Evolutionary conservation across 352 stramenopile species (phyloP).

Genomic region (Globisporangium spiculum): DNA sequence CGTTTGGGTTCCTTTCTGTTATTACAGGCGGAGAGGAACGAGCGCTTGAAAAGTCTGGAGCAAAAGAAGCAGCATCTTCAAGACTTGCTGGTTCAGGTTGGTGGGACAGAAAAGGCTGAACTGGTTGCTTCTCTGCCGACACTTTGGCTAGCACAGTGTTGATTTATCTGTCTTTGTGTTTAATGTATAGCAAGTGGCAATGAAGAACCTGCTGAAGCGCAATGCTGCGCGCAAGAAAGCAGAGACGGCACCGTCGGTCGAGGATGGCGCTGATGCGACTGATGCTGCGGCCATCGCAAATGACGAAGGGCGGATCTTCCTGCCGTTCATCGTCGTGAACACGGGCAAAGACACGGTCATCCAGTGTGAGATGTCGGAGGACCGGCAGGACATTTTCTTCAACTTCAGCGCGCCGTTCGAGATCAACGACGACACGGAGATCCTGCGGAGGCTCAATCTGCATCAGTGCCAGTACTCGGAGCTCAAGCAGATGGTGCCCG

Average conservation of each 20-base stretch:
- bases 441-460: conserved; percentile 93
- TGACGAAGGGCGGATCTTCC: conserved; percentile 86
- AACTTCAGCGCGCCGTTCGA: conserved; percentile 97
- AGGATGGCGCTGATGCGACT: neutral
- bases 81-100: conserved; percentile 89
- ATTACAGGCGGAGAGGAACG: conserved; percentile 61
- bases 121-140: neutral
- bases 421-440: conserved; percentile 97
- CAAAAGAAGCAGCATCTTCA: conserved; percentile 90
- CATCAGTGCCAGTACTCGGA: conserved; percentile 73
- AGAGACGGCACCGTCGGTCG: conserved; percentile 30
- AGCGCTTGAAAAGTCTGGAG: conserved; percentile 77
- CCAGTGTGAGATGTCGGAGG: conserved; percentile 96
- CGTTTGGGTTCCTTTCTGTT: neutral
- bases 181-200: conserved; percentile 83
- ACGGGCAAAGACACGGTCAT: conserved; percentile 93
- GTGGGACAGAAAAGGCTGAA: neutral
- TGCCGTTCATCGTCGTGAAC: conserved; percentile 98
- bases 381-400: conserved; percentile 95
- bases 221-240: conserved; percentile 73
- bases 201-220: conserved; percentile 91
- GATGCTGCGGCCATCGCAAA: neutral
- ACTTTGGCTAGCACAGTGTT: conserved; percentile 2
- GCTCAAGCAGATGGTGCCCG: conserved; percentile 67
- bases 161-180: neutral